Conservation (phyloP, 768 basidiomycete species). For the Lentinula guzmanii region DNA sequence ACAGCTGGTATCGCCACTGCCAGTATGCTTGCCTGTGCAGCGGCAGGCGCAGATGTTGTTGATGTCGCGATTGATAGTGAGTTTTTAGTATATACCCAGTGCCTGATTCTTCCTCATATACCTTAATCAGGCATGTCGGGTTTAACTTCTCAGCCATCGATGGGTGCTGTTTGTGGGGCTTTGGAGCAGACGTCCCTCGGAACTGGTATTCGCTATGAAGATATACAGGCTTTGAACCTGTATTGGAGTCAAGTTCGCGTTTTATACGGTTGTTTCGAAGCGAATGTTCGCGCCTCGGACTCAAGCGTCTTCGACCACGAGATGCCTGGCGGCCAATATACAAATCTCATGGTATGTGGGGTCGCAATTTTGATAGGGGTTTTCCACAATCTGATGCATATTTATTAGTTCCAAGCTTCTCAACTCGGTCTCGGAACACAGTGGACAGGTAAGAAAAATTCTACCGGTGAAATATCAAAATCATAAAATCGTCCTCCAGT, state of each 20-base stretch:
- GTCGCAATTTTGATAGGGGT: constrained; percentile 4
- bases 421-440: constrained; percentile 96
- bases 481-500: constrained; percentile 35
- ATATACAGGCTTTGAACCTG: constrained; percentile 93
- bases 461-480: constrained; percentile 8
- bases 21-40: constrained; percentile 94
- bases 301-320: constrained; percentile 98
- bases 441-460: constrained; percentile 63
- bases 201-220: constrained; percentile 93
- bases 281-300: constrained; percentile 94
- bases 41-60: constrained; percentile 96
- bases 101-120: constrained; percentile 11
- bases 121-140: constrained; percentile 84
- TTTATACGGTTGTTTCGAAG: constrained; percentile 96
- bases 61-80: constrained; percentile 98
- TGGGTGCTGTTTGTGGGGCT: constrained; percentile 95
- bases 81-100: constrained; percentile 21
- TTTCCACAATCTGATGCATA: constrained; percentile 11
- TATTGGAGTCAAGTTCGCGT: constrained; percentile 98
- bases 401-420: constrained; percentile 87
- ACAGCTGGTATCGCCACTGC: constrained; percentile 97
- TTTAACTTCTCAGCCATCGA: constrained; percentile 95
- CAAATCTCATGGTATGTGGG: constrained; percentile 79
- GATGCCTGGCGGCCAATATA: constrained; percentile 98
- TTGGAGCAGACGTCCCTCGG: constrained; percentile 92